Evolutionary conservation across 106 monocot species (phyloP).

Genomic region (Apostasia shenzhenica): DNA sequence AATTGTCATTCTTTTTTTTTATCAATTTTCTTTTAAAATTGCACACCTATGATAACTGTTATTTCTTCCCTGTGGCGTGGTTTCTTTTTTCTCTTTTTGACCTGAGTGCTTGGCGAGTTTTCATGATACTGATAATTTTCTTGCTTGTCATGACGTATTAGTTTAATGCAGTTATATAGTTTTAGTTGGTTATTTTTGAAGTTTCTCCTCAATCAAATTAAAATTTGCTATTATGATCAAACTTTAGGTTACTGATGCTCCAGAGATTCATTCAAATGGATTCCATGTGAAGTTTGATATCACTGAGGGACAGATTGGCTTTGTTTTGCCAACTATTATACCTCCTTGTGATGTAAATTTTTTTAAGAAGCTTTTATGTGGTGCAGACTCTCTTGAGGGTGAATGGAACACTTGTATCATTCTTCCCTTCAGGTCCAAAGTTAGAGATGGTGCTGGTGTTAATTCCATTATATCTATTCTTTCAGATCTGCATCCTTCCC

Average conservation of each 20-base stretch:
- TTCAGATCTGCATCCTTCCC: conserved; percentile 94
- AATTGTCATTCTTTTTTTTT: too few species aligned
- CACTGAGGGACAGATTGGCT: conserved; percentile 93
- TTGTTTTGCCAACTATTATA: conserved; percentile 84
- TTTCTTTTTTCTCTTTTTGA: too few species aligned
- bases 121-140: too few species aligned
- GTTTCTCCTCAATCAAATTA: too few species aligned
- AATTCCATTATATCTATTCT: conserved; percentile 70
- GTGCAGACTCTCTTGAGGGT: conserved; percentile 19
- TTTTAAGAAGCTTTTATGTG: conserved; percentile 37
- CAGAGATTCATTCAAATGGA: conserved; percentile 96
- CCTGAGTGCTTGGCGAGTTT: too few species aligned
- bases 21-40: too few species aligned
- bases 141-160: too few species aligned
- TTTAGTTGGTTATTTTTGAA: too few species aligned
- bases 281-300: conserved; percentile 94
- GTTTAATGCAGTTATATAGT: too few species aligned
- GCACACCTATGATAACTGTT: too few species aligned
- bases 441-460: conserved; percentile 33
- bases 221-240: neutral
- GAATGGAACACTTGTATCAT: conserved; percentile 90
- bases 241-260: conserved; percentile 87
- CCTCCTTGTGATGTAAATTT: conserved; percentile 43
- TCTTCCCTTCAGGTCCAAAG: conserved; percentile 72
- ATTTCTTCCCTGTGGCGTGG: too few species aligned